Evolutionary conservation across 2,329 filamentous ascomycete species (phyloP), one percentile per base, ranked within the genome.

Genomic region (Didymella glomerata): DNA sequence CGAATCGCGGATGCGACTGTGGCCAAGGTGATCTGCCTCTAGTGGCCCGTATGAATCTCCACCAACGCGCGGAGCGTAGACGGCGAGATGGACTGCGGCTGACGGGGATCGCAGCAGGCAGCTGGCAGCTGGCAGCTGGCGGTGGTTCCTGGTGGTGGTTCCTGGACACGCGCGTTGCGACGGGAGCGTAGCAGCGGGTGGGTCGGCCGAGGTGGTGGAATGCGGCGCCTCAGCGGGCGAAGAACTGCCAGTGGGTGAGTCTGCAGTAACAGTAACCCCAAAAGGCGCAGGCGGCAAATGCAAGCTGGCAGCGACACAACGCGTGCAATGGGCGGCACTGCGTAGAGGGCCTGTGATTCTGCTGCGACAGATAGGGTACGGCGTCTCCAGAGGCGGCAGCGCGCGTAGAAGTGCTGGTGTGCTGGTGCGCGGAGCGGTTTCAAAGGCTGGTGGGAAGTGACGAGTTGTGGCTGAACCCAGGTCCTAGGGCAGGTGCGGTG

Each of bases 181-280:
- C 50, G 38, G 57, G 27, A 48, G 50, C 41, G 57, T 53, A 45
- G 55, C 53, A 58, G 48, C 62, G 44, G 45, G 56, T 57, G 55
- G 63, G 54, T 51, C 50, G 61, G 55, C 58, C 57, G 52, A 60
- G 36, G 55, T 61, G 55, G 47, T 61, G 55, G 56, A 61, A 59
- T 56, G 59, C 60, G 58, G 54, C 61, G 59, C 58, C 52, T 61
- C 59, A 61, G 60, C 57, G 48, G 60, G 51, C 53, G 56, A 51
- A 18, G 61, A 52, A 24, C n/a, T 50, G 30, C 54, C n/a, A 30
- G 25, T 8, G 25, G 48, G 60, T 60, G 60, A 66, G 65, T 63
- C 63, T 65, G 66, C 51, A 56, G 59, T 54, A 30, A 41, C n/a
- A 34, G 38, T 22, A 24, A 20, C 36, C 18, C 50, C 52, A 32